Evolutionary conservation across 768 basidiomycete genomes (phyloP).

Genomic region (Panellus pusillus): DNA sequence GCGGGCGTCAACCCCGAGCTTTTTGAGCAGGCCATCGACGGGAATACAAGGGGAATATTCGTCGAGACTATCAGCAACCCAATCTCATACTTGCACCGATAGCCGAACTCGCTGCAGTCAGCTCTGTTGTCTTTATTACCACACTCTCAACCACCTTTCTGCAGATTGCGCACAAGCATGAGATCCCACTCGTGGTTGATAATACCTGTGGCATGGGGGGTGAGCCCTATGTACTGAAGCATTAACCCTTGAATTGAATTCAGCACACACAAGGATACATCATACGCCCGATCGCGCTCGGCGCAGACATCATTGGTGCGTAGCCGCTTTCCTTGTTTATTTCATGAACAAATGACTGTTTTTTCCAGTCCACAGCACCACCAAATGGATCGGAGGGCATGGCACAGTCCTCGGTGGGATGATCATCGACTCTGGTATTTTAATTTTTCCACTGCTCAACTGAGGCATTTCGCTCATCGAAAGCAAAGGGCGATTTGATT

Average conservation of each 20-base stretch:
- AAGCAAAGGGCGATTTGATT: slow-evolving; percentile 52
- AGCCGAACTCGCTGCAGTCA: slow-evolving; percentile 6
- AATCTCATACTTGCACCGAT: slow-evolving; percentile 22
- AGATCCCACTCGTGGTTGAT: slow-evolving; percentile 63
- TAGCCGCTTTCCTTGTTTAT: not conserved
- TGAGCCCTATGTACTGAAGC: slow-evolving; percentile 21
- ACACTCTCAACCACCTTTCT: not conserved
- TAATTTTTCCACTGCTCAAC: not conserved
- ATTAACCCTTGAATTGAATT: not conserved
- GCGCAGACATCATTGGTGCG: slow-evolving; percentile 36
- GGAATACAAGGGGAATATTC: slow-evolving; percentile 27
- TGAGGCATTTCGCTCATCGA: slow-evolving; percentile 12
- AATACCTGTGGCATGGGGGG: slow-evolving; percentile 67
- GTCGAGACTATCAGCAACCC: slow-evolving; percentile 68
- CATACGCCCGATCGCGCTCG: slow-evolving; percentile 26
- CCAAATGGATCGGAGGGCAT: slow-evolving; percentile 70
- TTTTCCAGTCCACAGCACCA: slow-evolving; percentile 50
- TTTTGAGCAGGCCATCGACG: slow-evolving; percentile 13
- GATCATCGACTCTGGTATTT: slow-evolving; percentile 44
- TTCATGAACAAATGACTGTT: not conserved
- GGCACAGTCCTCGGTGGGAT: slow-evolving; percentile 71
- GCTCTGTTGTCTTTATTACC: slow-evolving; percentile 45
- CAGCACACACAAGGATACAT: slow-evolving; percentile 4
- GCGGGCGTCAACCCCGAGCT: slow-evolving; percentile 10
- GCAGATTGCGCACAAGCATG: slow-evolving; percentile 53